Base-by-base conservation (phyloP, 176 grass and related monocot genomes). In the Carex myosuroides region DNA sequence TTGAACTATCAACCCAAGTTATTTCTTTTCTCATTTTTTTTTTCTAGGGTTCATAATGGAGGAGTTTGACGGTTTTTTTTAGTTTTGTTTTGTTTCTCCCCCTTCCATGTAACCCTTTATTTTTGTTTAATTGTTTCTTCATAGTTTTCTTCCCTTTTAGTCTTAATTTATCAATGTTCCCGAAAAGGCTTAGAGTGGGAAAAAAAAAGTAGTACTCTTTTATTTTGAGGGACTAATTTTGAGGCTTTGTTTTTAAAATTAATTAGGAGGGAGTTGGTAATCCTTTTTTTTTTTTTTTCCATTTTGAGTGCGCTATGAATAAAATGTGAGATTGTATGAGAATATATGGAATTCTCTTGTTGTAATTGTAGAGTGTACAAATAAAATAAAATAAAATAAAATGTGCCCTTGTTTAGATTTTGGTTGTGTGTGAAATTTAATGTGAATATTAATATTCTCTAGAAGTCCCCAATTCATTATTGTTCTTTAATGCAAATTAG, bases 341-440 rank as follows among this genome's bases (percentile, higher is more conserved):
- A 48, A 83, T 53, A 46, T 65, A 83, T 55, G 10, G 52, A 83
- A 6, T 35, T 39, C 37, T 17, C 21, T 52, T 83, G 60, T 83
- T 83, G 41, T 83, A 83, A 21, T 83, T 24, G 8, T 59, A 69
- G 56, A 50, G 46, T 64, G 70, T 78, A 30, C 54, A 85, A 79
- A 85, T 77, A 85, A 85, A 67, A 65, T 85, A 44, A 85, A 79
- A 85, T 77, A 85, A 85, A 67, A 65, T 85, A 44, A 44, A 50
- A 50, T 12, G 70, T 85, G 61, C 4, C 82, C 17, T 52, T 85
- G 54, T 79, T 62, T 75, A 52, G 33, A 53, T 33, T 64, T 83
- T 66, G 60, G 32, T 32, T 78, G 52, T 33, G 57, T 57, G 73
- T 30, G 48, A 77, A 52, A 78, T 32, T 78, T 26, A 18, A 57